Evolutionary conservation across 225 moss, liverwort and hornwort genomes (phyloP).

Genomic region (Asterella californica): DNA sequence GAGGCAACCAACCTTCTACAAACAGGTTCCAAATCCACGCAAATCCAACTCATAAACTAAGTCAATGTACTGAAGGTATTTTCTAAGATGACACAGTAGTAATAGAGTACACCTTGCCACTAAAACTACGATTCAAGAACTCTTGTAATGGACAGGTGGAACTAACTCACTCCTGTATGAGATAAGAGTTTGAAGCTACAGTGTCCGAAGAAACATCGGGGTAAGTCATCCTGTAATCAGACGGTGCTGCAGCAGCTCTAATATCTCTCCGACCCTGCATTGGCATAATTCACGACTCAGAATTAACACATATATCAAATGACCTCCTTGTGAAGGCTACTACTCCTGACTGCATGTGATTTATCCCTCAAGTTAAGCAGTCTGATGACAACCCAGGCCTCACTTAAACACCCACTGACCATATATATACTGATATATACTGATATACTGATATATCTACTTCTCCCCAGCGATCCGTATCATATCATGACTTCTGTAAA

Average conservation of each 20-base stretch:
- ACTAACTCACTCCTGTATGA: slow-evolving; percentile 35
- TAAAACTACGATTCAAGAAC: not conserved
- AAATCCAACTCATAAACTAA: too few relatives aligned
- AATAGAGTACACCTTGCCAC: not conserved
- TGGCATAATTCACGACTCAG: not conserved
- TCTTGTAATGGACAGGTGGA: not conserved
- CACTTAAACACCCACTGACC: not conserved
- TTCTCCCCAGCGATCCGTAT: not conserved
- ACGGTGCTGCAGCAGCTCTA: slow-evolving; percentile 17
- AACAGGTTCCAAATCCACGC: not conserved
- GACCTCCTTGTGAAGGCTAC: not conserved
- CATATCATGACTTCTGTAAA: not conserved
- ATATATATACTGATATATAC: too few relatives aligned
- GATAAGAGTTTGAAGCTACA: slow-evolving; percentile 15
- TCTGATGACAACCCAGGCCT: not conserved
- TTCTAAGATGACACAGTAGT: not conserved
- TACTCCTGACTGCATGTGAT: not conserved
- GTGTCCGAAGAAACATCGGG: slow-evolving; percentile 15
- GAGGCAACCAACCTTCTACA: not conserved
- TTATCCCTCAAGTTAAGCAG: not conserved
- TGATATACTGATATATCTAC: too few relatives aligned
- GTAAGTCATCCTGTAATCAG: slow-evolving; percentile 23
- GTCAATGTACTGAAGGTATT: not conserved
- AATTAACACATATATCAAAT: not conserved
- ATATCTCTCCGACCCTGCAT: slow-evolving; percentile 23